A percentile compares a stretch with the other conserved stretches of the same genome.
Evolutionary conservation across 441 rosid species (phyloP).

Genomic region (Mallotus repandus): DNA sequence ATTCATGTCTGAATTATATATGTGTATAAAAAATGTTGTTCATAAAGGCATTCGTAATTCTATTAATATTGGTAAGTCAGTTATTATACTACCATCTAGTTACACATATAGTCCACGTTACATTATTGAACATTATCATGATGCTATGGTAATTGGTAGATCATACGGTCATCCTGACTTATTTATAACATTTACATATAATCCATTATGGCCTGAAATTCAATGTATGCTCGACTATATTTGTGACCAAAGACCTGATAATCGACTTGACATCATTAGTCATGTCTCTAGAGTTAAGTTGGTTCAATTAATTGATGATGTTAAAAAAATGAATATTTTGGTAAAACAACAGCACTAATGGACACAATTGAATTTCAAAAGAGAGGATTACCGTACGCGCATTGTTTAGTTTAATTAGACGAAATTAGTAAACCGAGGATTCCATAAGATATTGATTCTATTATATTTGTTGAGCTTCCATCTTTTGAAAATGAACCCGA

Average conservation of each 20-base stretch:
- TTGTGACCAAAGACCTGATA: not conserved
- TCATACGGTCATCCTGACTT: not conserved
- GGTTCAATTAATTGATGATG: not conserved
- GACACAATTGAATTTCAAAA: not conserved
- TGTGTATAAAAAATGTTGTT: not conserved
- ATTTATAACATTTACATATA: not conserved
- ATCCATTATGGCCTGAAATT: not conserved
- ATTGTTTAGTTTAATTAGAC: not conserved
- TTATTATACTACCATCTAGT: not conserved
- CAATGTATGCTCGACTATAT: not conserved
- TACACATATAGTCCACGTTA: not conserved
- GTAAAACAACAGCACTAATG: not conserved
- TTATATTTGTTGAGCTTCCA: not conserved
- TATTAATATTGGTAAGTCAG: not conserved
- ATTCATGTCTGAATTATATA: no score
- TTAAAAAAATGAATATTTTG: not conserved
- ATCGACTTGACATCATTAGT: not conserved
- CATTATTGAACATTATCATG: not conserved
- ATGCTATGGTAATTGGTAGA: not conserved
- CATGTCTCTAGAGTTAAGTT: no score
- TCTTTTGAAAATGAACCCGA: not conserved
- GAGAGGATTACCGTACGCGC: not conserved
- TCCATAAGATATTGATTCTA: not conserved
- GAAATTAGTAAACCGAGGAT: not conserved
- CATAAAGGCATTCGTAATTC: not conserved